A percentile compares a stretch with the other conserved stretches of the same genome.
phyloP scores from a whole-genome alignment of 108 stramenopile species.

The Epithemia pelagica region DNA sequence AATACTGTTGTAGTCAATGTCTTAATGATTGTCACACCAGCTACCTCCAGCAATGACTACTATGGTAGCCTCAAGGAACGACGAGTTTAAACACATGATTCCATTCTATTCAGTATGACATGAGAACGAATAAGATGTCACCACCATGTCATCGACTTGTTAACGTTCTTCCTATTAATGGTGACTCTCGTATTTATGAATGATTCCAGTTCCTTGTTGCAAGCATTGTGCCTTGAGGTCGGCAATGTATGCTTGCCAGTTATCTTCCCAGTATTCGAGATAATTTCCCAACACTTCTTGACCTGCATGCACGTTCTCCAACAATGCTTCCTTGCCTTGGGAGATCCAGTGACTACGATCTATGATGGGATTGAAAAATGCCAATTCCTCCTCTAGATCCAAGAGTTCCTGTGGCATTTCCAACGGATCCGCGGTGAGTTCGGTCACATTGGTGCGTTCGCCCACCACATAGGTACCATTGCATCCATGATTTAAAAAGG shows the following conservation, averaged over 20 bases:
- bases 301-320: background rate
- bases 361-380: background rate
- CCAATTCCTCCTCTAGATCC: background rate
- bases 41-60: too few relatives aligned
- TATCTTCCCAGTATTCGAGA: slow-evolving; percentile 4
- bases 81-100: too few relatives aligned
- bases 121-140: too few relatives aligned
- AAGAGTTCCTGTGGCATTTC: background rate
- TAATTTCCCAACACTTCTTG: slow-evolving; percentile 2
- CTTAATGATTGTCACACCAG: too few relatives aligned
- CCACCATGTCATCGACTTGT: too few relatives aligned
- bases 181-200: background rate
- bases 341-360: background rate
- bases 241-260: slow-evolving; percentile 1
- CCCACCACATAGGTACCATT: slow-evolving; percentile 7
- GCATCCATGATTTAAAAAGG: slow-evolving; percentile 10
- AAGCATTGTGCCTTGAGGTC: slow-evolving; percentile 4
- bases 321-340: background rate
- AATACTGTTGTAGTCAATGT: too few relatives aligned
- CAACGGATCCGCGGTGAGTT: slow-evolving; percentile 2
- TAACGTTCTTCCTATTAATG: too few relatives aligned
- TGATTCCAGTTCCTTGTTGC: background rate
- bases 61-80: too few relatives aligned
- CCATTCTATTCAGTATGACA: too few relatives aligned
- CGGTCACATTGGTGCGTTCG: background rate